Conservation (phyloP, 129 eudicot species). For the Artemisia argyi region DNA sequence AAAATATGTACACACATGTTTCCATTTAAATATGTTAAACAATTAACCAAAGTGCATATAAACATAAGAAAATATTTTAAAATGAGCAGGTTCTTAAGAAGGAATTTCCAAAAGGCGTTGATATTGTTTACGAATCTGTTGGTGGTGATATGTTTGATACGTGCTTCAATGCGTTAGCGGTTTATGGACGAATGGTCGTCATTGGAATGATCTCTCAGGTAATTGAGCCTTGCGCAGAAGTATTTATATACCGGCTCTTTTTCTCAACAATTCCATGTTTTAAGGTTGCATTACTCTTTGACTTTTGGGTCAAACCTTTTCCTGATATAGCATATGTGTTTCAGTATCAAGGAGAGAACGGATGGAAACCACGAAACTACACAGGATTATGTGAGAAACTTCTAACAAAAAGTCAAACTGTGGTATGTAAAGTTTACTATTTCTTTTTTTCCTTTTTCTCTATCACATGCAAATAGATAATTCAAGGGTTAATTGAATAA, state of each 20-base stretch:
- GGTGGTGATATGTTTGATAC: constrained; percentile 89
- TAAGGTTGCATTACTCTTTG: neutral
- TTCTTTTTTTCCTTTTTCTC: neutral
- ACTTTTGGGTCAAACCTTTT: too few relatives aligned
- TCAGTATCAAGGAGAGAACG: constrained; percentile 92
- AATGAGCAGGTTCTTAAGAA: constrained; percentile 68
- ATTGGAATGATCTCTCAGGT: constrained; percentile 99
- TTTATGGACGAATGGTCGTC: constrained; percentile 77
- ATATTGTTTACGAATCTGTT: constrained; percentile 87
- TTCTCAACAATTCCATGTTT: neutral
- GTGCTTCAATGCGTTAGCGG: constrained; percentile 79
- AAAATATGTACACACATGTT: constrained; percentile 46
- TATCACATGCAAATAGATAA: neutral
- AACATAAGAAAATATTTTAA: neutral
- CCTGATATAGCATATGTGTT: neutral
- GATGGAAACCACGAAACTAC: constrained; percentile 90
- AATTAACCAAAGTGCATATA: neutral
- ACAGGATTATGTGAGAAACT: constrained; percentile 87
- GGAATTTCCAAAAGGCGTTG: constrained; percentile 90
- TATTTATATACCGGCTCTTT: neutral
- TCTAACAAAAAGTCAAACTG: constrained; percentile 81
- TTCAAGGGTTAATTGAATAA: too few relatives aligned
- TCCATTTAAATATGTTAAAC: neutral
- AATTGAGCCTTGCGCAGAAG: constrained; percentile 5
- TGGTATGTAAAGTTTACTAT: constrained; percentile 51